These are phyloP conservation scores for Brasilioporus rufonigricans DNA, from an alignment of 768 basidiomycete genomes.

Conservation along the genomic window DNA sequence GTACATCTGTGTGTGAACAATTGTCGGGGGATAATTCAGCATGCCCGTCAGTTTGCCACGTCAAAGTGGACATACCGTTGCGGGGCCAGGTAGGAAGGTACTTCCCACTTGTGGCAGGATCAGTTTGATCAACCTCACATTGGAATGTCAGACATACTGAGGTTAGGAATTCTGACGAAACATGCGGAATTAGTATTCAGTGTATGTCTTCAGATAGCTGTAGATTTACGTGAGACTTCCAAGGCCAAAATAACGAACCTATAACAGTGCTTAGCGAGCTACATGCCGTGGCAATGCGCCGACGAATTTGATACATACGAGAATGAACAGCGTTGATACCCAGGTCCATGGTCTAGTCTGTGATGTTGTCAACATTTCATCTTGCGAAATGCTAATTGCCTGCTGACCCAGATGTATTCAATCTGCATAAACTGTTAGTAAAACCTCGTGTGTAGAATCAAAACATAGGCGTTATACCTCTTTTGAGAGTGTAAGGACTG, in stretches of 20 bases:
- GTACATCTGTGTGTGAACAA: neutral
- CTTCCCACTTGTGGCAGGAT: neutral
- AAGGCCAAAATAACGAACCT: slow-evolving; percentile 11
- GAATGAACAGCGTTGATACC: slow-evolving; percentile 7
- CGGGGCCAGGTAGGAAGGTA: neutral
- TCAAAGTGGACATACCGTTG: neutral
- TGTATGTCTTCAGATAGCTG: neutral
- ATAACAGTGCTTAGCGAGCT: neutral
- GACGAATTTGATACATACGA: neutral
- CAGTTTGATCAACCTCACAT: neutral
- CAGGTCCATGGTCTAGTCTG: slow-evolving; percentile 9
- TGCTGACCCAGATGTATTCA: slow-evolving; percentile 13
- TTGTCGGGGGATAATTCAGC: no score
- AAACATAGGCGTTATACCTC: slow-evolving; percentile 11
- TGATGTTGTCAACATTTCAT: neutral
- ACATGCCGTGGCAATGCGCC: neutral
- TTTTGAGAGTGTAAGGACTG: slow-evolving; percentile 9
- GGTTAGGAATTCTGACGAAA: neutral
- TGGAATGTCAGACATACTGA: neutral
- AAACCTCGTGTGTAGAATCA: no score
- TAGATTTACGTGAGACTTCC: neutral
- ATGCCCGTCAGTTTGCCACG: neutral
- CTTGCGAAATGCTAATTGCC: neutral
- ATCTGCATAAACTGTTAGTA: neutral
- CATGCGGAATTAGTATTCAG: neutral